A percentile compares a stretch with the other conserved stretches of the same genome.
phyloP scores from a whole-genome alignment of 2,329 filamentous ascomycete species.

The Pseudocercospora musae region DNA sequence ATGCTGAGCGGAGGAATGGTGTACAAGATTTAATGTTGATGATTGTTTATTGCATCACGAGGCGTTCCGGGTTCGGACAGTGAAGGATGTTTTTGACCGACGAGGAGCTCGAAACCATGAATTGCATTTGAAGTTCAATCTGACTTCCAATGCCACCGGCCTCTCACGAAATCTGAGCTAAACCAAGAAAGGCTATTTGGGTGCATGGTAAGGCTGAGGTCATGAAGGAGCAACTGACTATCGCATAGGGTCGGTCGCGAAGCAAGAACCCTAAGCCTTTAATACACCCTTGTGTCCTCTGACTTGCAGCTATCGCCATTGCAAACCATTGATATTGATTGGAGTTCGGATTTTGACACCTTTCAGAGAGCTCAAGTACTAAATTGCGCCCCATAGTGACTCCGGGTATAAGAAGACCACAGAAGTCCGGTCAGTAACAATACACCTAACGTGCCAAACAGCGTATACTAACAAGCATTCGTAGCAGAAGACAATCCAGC shows the following conservation, averaged over 20 bases:
- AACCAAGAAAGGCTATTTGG: background rate
- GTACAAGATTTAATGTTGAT: conserved; percentile 44
- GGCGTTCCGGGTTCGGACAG: background rate
- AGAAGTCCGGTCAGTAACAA: no score
- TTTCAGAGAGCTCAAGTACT: no score
- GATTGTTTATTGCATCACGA: background rate
- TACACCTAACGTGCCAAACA: no score
- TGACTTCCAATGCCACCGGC: background rate
- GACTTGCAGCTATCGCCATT: background rate
- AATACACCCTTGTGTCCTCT: background rate
- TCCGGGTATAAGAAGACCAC: no score
- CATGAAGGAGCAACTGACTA: background rate
- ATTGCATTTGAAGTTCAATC: background rate
- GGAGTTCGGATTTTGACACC: background rate
- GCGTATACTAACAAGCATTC: background rate
- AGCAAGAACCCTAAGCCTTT: background rate
- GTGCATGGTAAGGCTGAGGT: background rate
- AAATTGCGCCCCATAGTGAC: no score
- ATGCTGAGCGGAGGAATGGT: conserved; percentile 62
- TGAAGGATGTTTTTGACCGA: background rate
- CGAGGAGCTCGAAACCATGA: background rate
- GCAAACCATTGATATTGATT: background rate
- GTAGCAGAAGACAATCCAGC: background rate
- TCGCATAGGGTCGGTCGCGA: background rate
- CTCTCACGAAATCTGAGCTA: background rate